Evolutionary conservation across 768 basidiomycete species (phyloP), one percentile per base, ranked within the genome.

Genomic region (Cystofilobasidium capitatum): DNA sequence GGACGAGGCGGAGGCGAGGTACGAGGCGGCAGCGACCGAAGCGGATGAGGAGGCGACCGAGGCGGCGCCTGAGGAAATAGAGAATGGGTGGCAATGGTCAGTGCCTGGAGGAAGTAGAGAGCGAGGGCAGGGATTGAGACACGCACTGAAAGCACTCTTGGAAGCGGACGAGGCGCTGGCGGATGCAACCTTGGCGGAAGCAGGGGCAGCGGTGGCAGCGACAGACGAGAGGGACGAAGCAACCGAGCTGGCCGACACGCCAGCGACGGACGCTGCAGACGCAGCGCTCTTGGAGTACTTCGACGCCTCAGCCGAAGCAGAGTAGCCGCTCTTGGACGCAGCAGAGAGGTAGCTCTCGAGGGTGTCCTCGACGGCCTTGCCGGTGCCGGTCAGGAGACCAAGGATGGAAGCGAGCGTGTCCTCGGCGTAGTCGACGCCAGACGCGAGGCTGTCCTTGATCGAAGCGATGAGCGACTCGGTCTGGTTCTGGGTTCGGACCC

Each of bases 361-460:
- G 69, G 71, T 16, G 58, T 61, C 16, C 59, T 61, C 40, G 39
- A 45, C 59, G 26, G 37, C 37, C 69, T 71, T 77, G 74, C 74
- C 69, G 33, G 75, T 69, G 35, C 72, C 67, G 45, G 76, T 77
- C 65, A 80, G 72, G 64, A 78, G 70, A 72, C 75, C 31, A 81
- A 76, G 70, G 24, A 78, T 75, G 29, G 64, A 47, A 45, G 72
- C 77, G n/a, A 93, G 76, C 72, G 84, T 86, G 62, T 89, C 89
- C 76, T 93, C 90, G 3, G 85, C 86, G 44, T 82, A 84, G 69
- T 84, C 84, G 31, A 89, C 83, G 44, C 87, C 84, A 24, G 79
- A 81, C 65, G 85, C 81, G 54, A 93, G 79, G 39, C 86, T 79
- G 12, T 88, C 85, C 69, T 82, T 81, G 72, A 96, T 82, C 70